phyloP scores from a whole-genome alignment of 331 rosid species.

The Rosa hybrid region DNA sequence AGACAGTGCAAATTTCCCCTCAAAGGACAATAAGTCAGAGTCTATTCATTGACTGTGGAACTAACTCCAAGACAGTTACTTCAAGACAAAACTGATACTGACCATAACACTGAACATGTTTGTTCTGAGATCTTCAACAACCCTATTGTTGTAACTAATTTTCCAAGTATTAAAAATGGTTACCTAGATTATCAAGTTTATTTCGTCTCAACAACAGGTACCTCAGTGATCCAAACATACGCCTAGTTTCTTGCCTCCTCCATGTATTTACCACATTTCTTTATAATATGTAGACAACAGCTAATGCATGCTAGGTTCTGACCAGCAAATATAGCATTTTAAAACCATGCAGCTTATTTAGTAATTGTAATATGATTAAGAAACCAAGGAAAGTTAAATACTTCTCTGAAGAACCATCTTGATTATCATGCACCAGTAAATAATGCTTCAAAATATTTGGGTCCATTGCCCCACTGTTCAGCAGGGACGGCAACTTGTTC shows the following conservation, averaged over 20 bases:
- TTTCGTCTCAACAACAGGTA: constrained; percentile 10
- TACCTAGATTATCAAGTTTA: not conserved
- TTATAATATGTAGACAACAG: not conserved
- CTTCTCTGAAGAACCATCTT: constrained; percentile 79
- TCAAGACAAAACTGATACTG: not conserved
- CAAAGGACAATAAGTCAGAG: not conserved
- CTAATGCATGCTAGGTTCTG: not conserved
- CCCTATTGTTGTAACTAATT: not conserved
- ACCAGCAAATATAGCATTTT: not conserved
- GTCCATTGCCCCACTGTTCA: constrained; percentile 89
- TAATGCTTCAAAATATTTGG: constrained; percentile 90
- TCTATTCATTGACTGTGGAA: not conserved
- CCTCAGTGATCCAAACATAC: not conserved
- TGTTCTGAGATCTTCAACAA: not conserved
- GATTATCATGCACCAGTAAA: constrained; percentile 90
- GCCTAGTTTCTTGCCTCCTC: not conserved
- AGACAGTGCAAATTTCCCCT: not conserved
- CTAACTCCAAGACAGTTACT: not conserved
- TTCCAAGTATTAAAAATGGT: not conserved
- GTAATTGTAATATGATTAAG: not conserved
- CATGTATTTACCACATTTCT: not conserved
- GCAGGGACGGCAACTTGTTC: constrained; percentile 83
- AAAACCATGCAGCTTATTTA: not conserved
- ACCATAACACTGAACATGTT: not conserved
- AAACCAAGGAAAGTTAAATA: constrained; percentile 37